Base-by-base conservation (phyloP, 345 rosid genomes). In the Camelina laxa region DNA sequence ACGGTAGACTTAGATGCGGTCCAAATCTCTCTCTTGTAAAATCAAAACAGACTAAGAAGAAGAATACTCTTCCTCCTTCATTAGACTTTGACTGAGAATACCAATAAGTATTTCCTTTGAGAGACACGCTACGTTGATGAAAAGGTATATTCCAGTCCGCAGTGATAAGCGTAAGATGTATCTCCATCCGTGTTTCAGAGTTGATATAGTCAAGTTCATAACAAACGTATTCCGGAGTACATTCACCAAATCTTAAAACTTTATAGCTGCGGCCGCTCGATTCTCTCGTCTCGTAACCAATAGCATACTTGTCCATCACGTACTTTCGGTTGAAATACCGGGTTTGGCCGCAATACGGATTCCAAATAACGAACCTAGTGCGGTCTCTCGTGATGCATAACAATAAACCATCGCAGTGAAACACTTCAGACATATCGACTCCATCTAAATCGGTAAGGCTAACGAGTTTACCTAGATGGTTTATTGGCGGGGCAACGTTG, bases 341-440 rank as follows among this genome's bases (percentile, higher is more conserved):
- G 14, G 61, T 15, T 31, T 57, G 61, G 20, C 61, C 21, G 14
- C 20, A n/a, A 31, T 31, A 57, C 13, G 41, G 62, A 33, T 57
- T 57, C 62, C 62, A 57, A 57, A 57, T 22, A 31, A 57, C 41
- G 41, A 57, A 33, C 3, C 21, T n/a, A 57, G 41, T 4, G 39
- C 9, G 0, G 42, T 31, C 6, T 57, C 1, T 3, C 1, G 0
- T 4, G 62, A 16, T 31, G 41, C 62, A 57, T 31, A 31, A 31
- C 22, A 57, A 16, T 31, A 57, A 57, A 57, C 41, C 21, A 13
- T 57, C 21, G 22, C 62, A 57, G 42, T 57, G 41, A 30, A 33
- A 33, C 9, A 16, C 42, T 1, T n/a, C 10, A 9, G 7, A 58
- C 9, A 58, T 35, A 8, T 58, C 22, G 14, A 56, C 38, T 56